Evolutionary conservation across 345 rosid genomes (phyloP).

Genomic region (Kernera saxatilis): DNA sequence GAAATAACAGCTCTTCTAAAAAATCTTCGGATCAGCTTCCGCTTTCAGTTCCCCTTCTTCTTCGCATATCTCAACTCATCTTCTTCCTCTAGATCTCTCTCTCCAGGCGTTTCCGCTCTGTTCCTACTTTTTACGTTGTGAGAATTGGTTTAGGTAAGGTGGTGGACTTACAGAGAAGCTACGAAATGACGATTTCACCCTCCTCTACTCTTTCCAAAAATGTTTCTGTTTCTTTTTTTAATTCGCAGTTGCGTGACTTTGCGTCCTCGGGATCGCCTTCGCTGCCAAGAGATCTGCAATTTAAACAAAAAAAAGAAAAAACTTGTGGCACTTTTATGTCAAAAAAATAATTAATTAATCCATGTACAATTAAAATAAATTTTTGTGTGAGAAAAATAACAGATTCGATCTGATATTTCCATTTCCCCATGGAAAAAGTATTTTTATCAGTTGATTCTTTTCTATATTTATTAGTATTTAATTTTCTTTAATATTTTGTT

Average conservation of each 20-base stretch:
- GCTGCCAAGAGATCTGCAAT: conserved; percentile 7
- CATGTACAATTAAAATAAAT: not conserved
- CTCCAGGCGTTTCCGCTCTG: conserved; percentile 16
- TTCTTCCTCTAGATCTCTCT: conserved; percentile 14
- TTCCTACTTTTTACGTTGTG: conserved; percentile 22
- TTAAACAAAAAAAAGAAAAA: not conserved
- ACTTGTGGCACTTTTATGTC: not conserved
- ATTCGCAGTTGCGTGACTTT: conserved; percentile 26
- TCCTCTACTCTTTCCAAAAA: conserved; percentile 1
- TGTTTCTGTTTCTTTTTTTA: not conserved
- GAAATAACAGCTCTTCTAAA: not conserved
- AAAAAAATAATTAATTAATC: not conserved
- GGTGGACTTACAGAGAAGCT: conserved; percentile 20
- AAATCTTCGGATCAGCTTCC: not conserved
- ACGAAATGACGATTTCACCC: conserved; percentile 13
- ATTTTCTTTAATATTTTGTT: not conserved
- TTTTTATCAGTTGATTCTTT: not conserved
- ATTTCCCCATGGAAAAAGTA: not conserved
- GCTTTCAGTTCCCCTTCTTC: not conserved
- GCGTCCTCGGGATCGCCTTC: conserved; percentile 29
- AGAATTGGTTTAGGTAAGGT: conserved; percentile 25
- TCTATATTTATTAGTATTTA: not conserved
- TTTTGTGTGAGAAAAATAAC: not conserved
- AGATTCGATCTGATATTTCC: conserved; percentile 19
- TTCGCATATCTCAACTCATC: conserved; percentile 3